Conservation (phyloP, 352 stramenopile species). For the Phytophthora cactorum region DNA sequence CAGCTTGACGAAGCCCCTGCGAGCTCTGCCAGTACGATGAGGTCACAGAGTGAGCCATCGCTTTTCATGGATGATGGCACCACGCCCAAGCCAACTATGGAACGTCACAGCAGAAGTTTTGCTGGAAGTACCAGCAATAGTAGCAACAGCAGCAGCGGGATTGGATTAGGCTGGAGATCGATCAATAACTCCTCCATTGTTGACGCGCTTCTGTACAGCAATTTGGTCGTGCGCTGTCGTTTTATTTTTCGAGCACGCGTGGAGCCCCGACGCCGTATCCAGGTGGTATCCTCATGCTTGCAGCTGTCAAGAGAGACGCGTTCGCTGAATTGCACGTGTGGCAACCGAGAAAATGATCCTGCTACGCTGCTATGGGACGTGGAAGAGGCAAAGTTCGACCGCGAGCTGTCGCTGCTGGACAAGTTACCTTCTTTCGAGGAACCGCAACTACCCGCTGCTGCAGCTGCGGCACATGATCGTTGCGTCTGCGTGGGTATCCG, state of each 20-base stretch:
- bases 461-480: conserved; percentile 34
- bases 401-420: conserved; percentile 66
- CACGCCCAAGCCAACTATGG: conserved; percentile 19
- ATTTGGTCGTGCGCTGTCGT: conserved; percentile 76
- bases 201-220: conserved; percentile 80
- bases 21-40: conserved; percentile 23
- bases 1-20: conserved; percentile 22
- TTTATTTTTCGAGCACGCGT: conserved; percentile 85
- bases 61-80: conserved; percentile 20
- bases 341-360: conserved; percentile 77
- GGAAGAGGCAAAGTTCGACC: conserved; percentile 77
- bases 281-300: conserved; percentile 73
- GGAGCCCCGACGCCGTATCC: conserved; percentile 71
- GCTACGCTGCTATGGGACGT: conserved; percentile 71
- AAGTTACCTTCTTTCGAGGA: conserved; percentile 72
- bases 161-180: conserved; percentile 14
- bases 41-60: conserved; percentile 31
- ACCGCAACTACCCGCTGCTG: conserved; percentile 34
- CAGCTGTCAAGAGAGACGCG: conserved; percentile 73
- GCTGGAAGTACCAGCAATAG: conserved; percentile 15
- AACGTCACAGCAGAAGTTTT: conserved; percentile 35
- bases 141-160: conserved; percentile 11
- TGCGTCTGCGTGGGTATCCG: conserved; percentile 78
- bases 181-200: conserved; percentile 73
- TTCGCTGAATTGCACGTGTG: conserved; percentile 73